Percentiles rank a stretch among this genome's conserved stretches.
These are phyloP conservation scores for Plasmodium vivax DNA, from an alignment of 169 alveolate genomes.

Conservation along the genomic window DNA sequence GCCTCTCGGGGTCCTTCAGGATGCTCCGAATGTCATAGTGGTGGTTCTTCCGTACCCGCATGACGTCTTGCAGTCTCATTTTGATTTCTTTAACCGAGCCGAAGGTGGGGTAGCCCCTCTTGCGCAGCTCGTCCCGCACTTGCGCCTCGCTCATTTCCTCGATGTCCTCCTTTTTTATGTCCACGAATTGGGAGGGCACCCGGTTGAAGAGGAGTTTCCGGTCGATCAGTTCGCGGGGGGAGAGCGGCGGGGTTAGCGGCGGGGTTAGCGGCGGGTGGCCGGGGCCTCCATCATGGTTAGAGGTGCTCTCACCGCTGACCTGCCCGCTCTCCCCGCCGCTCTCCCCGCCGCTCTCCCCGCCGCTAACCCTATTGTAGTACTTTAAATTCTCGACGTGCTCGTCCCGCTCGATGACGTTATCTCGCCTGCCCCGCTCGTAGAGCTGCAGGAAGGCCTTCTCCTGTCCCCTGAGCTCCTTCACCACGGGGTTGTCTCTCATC, in stretches of 20 bases:
- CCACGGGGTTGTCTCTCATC: background rate
- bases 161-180: conserved; percentile 28
- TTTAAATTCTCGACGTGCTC: conserved; percentile 49
- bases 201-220: background rate
- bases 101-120: conserved; percentile 68
- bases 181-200: background rate
- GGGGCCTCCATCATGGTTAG: no score
- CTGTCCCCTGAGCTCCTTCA: background rate
- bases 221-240: background rate
- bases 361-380: conserved; percentile 15
- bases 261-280: no score
- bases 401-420: conserved; percentile 22
- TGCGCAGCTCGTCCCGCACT: conserved; percentile 37
- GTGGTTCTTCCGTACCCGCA: conserved; percentile 27
- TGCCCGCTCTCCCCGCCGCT: background rate
- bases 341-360: background rate
- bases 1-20: conserved; percentile 23
- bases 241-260: no score
- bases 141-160: conserved; percentile 56
- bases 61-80: conserved; percentile 39
- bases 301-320: no score
- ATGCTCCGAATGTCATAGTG: conserved; percentile 19
- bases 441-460: conserved; percentile 11
- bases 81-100: conserved; percentile 28
- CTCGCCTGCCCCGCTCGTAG: conserved; percentile 17